Conservation (phyloP, 345 rosid genomes). For the Eucalyptus urophylla region DNA sequence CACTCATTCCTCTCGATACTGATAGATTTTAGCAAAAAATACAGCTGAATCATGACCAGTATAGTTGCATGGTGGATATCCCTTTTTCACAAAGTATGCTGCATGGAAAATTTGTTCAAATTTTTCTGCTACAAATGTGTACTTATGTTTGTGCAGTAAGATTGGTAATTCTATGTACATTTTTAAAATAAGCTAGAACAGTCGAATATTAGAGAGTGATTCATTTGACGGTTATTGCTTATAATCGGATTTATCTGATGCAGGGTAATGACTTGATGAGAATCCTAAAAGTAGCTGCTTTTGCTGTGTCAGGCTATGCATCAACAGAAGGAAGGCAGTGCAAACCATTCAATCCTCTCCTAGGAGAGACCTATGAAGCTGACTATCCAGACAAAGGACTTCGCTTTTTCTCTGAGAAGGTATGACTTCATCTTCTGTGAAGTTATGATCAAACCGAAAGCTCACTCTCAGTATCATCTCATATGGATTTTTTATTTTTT, state of each 20-base stretch:
- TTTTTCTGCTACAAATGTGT: neutral
- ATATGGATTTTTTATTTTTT: neutral
- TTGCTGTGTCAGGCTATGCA: conserved; percentile 98
- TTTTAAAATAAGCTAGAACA: neutral
- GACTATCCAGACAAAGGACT: conserved; percentile 99
- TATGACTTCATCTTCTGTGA: conserved; percentile 1
- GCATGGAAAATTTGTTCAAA: neutral
- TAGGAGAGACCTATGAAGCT: conserved; percentile 98
- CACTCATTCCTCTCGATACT: neutral
- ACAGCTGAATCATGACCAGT: neutral
- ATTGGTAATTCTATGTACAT: neutral
- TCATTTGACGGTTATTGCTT: neutral
- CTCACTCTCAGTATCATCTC: neutral
- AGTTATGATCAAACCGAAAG: neutral
- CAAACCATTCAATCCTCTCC: conserved; percentile 96
- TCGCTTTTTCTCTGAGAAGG: conserved; percentile 93
- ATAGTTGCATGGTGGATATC: neutral
- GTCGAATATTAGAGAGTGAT: neutral
- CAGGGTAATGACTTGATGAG: conserved; percentile 97
- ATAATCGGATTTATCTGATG: conserved; percentile 5
- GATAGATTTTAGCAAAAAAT: neutral
- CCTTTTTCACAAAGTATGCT: neutral
- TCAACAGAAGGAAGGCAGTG: conserved; percentile 99
- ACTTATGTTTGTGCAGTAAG: neutral
- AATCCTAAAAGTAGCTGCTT: conserved; percentile 86